Evolutionary conservation across 306 rosid species (phyloP).

Genomic region (Cucurbita argyrosperma): DNA sequence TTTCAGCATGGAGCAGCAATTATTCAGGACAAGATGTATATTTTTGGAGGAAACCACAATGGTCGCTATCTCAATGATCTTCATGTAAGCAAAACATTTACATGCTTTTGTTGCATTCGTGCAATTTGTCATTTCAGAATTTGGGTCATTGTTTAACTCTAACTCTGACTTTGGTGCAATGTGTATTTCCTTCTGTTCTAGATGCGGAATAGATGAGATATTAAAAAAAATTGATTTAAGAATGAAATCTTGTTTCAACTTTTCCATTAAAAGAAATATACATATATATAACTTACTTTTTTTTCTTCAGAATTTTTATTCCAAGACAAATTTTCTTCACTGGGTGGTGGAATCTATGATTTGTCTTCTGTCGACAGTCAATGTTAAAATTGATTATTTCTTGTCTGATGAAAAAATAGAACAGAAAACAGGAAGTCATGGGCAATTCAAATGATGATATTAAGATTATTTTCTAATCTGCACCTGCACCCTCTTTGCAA

Average conservation of each 20-base stretch:
- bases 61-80: conserved; percentile 93
- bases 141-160: not conserved
- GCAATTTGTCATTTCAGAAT: not conserved
- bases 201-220: not conserved
- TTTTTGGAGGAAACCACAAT: conserved; percentile 93
- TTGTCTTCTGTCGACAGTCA: not conserved
- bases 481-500: not conserved
- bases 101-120: not conserved
- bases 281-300: too few relatives aligned
- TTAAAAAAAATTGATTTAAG: not conserved
- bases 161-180: not conserved
- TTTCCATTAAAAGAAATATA: not conserved
- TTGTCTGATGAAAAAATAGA: not conserved
- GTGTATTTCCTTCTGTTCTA: not conserved
- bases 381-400: not conserved
- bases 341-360: not conserved
- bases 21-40: conserved; percentile 79
- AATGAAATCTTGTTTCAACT: not conserved
- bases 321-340: not conserved
- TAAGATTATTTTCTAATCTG: not conserved
- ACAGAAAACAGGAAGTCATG: not conserved
- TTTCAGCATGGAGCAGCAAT: conserved; percentile 86
- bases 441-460: not conserved
- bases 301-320: not conserved
- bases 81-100: conserved; percentile 40